These are phyloP conservation scores for Russula earlei DNA, from an alignment of 768 basidiomycete genomes.

Conservation along the genomic window DNA sequence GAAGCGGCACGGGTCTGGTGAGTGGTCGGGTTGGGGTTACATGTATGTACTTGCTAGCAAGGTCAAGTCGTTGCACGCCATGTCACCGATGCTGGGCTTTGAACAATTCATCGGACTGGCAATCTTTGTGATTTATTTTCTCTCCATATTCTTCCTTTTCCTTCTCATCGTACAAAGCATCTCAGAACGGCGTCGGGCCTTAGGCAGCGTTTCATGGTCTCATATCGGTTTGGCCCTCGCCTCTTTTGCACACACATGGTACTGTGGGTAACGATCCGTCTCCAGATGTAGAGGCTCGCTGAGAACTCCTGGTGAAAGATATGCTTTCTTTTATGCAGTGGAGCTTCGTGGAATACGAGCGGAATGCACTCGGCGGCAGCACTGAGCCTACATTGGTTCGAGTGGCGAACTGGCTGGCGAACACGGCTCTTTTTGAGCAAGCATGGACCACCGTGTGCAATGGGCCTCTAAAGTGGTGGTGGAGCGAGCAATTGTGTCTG, in stretches of 20 bases:
- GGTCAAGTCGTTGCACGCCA: too few species aligned
- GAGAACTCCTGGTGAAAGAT: conserved; percentile 24
- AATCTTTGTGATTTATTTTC: conserved; percentile 31
- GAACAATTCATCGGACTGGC: conserved; percentile 19
- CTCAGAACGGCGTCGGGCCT: conserved; percentile 4
- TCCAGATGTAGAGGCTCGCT: background rate
- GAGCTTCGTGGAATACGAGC: conserved; percentile 44
- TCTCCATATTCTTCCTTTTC: conserved; percentile 26
- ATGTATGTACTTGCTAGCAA: too few species aligned
- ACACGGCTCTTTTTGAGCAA: conserved; percentile 52
- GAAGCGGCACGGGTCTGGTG: too few species aligned
- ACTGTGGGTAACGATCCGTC: conserved; percentile 30
- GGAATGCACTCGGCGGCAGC: background rate
- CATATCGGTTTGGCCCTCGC: conserved; percentile 30
- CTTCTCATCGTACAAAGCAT: conserved; percentile 22
- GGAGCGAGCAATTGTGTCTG: conserved; percentile 55
- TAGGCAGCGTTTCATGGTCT: conserved; percentile 3
- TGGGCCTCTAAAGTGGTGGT: conserved; percentile 53
- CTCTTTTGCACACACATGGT: conserved; percentile 41
- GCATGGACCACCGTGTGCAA: conserved; percentile 36
- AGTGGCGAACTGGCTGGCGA: conserved; percentile 43
- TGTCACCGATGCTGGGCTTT: background rate
- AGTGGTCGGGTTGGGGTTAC: too few species aligned
- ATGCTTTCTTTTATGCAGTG: conserved; percentile 46
- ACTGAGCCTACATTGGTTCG: conserved; percentile 23